Conservation (phyloP, 306 rosid genomes). For the Ammopiptanthus mongolicus region DNA sequence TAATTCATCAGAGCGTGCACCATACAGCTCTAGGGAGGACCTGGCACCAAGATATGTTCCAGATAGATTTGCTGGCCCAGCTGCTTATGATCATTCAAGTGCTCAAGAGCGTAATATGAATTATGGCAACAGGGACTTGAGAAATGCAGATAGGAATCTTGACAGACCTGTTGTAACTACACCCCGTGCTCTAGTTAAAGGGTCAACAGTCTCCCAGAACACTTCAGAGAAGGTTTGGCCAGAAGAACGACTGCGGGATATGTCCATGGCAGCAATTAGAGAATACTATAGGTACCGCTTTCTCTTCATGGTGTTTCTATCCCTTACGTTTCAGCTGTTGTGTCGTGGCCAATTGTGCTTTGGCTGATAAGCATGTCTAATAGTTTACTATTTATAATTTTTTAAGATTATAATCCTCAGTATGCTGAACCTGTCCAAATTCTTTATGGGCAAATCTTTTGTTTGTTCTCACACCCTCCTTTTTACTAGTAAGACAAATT, state of each 20-base stretch:
- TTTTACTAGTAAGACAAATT: not conserved
- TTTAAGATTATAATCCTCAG: not conserved
- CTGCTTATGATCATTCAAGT: conserved; percentile 52
- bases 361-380: not conserved
- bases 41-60: conserved; percentile 33
- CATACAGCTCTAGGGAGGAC: conserved; percentile 52
- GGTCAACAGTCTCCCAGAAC: conserved; percentile 34
- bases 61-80: conserved; percentile 51
- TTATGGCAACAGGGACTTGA: conserved; percentile 48
- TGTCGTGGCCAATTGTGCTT: not conserved
- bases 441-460: not conserved
- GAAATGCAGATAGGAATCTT: conserved; percentile 40
- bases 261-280: conserved; percentile 70
- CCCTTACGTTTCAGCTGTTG: not conserved
- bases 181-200: conserved; percentile 43
- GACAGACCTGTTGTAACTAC: conserved; percentile 47
- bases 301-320: not conserved
- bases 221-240: conserved; percentile 28
- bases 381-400: not conserved
- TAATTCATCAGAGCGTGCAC: conserved; percentile 39
- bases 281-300: conserved; percentile 75
- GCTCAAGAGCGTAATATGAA: conserved; percentile 48
- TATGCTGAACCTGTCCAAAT: not conserved
- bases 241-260: conserved; percentile 47
- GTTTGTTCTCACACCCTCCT: not conserved